Evolutionary conservation across 2,329 filamentous ascomycete species (phyloP).

Genomic region (Coniochaeta prunicola): DNA sequence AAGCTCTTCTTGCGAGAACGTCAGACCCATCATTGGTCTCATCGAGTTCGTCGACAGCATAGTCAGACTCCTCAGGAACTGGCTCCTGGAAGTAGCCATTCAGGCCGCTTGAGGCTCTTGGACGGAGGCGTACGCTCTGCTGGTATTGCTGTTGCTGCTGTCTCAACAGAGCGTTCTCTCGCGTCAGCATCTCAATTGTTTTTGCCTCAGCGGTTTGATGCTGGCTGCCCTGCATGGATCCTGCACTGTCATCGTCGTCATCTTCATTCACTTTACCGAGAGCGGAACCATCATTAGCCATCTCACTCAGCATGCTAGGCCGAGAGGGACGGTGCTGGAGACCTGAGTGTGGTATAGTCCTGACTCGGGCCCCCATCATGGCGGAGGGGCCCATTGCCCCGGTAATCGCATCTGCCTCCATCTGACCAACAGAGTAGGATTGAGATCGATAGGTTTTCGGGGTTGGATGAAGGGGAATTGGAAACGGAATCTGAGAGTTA

Average conservation of each 20-base stretch:
- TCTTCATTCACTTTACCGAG: conserved; percentile 64
- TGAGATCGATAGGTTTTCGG: conserved; percentile 92
- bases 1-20: conserved; percentile 34
- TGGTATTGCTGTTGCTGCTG: conserved; percentile 50
- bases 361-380: conserved; percentile 42
- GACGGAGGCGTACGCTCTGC: conserved; percentile 45
- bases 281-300: conserved; percentile 55
- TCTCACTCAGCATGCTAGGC: conserved; percentile 68
- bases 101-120: conserved; percentile 49
- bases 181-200: conserved; percentile 54
- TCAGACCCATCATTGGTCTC: conserved; percentile 49
- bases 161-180: conserved; percentile 56
- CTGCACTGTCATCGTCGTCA: conserved; percentile 49
- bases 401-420: conserved; percentile 58
- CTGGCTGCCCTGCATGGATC: conserved; percentile 45
- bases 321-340: conserved; percentile 77
- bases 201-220: conserved; percentile 52
- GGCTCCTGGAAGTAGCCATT: conserved; percentile 54
- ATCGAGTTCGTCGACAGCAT: conserved; percentile 65
- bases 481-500: conserved; percentile 69
- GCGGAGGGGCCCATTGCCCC: conserved; percentile 37
- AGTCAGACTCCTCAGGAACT: conserved; percentile 60
- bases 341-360: conserved; percentile 52
- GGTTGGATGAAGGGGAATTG: conserved; percentile 81
- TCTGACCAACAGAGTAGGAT: conserved; percentile 90